These are phyloP conservation scores for Nyssa sinensis DNA, from an alignment of 148 eudicot species.

Conservation along the genomic window DNA sequence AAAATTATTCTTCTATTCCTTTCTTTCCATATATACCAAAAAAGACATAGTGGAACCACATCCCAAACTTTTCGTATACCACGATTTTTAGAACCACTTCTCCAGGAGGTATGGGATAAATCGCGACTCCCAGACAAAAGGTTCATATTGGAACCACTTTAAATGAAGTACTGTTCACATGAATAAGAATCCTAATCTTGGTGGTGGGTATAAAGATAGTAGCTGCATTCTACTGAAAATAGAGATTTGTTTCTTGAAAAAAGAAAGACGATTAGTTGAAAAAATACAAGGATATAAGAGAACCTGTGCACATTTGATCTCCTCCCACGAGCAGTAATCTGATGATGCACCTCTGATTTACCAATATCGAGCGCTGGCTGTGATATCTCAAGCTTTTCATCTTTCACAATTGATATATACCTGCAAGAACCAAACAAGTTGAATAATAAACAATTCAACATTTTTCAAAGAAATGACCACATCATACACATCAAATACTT, in stretches of 20 bases:
- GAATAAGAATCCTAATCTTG: not conserved
- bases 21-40: too few species aligned
- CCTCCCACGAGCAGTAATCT: slow-evolving; percentile 72
- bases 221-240: not conserved
- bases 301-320: slow-evolving; percentile 78
- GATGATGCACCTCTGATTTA: slow-evolving; percentile 87
- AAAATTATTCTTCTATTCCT: too few species aligned
- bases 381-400: slow-evolving; percentile 86
- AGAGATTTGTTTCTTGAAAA: not conserved
- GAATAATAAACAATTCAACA: too few species aligned
- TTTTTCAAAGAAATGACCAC: not conserved
- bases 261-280: not conserved
- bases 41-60: too few species aligned
- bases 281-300: not conserved
- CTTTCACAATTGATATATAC: slow-evolving; percentile 66
- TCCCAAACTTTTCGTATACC: too few species aligned
- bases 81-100: too few species aligned
- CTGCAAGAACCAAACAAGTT: slow-evolving; percentile 32
- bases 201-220: not conserved
- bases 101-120: not conserved
- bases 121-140: not conserved
- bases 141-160: slow-evolving; percentile 7
- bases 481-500: too few species aligned
- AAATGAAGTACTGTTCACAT: too few species aligned
- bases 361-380: slow-evolving; percentile 82